These are phyloP conservation scores for Ophiostoma montium DNA, from an alignment of 2,329 filamentous ascomycete genomes.

Conservation along the genomic window DNA sequence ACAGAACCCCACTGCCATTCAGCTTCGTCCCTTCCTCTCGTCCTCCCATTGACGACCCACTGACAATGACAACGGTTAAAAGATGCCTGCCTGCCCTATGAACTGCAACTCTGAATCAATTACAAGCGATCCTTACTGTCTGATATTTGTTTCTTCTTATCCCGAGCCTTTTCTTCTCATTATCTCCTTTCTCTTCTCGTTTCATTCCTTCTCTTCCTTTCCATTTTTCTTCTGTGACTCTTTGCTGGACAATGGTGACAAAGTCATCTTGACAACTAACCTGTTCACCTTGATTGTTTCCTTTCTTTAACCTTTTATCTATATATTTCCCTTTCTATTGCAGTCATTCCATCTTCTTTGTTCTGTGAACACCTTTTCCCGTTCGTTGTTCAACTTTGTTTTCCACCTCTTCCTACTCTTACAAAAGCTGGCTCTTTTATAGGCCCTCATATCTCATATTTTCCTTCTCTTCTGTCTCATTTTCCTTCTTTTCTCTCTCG, in stretches of 20 bases:
- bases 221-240: background rate
- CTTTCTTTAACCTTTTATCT: background rate
- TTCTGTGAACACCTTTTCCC: background rate
- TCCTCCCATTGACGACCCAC: background rate
- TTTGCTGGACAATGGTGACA: constrained; percentile 4
- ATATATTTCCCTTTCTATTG: background rate
- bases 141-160: background rate
- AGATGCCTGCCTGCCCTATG: background rate
- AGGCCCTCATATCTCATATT: background rate
- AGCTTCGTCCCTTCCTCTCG: background rate
- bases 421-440: constrained; percentile 12
- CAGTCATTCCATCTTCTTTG: background rate
- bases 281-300: background rate
- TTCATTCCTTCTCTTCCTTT: background rate
- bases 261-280: background rate
- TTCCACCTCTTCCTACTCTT: background rate
- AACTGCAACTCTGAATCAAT: background rate
- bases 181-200: background rate
- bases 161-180: background rate
- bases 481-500: background rate
- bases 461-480: background rate
- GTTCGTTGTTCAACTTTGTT: constrained; percentile 1
- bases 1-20: background rate
- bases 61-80: constrained; percentile 4
- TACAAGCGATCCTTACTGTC: background rate